A percentile compares a stretch with the other conserved stretches of the same genome.
phyloP scores from a whole-genome alignment of 2,329 filamentous ascomycete species.

The Aureobasidium mangrovei region DNA sequence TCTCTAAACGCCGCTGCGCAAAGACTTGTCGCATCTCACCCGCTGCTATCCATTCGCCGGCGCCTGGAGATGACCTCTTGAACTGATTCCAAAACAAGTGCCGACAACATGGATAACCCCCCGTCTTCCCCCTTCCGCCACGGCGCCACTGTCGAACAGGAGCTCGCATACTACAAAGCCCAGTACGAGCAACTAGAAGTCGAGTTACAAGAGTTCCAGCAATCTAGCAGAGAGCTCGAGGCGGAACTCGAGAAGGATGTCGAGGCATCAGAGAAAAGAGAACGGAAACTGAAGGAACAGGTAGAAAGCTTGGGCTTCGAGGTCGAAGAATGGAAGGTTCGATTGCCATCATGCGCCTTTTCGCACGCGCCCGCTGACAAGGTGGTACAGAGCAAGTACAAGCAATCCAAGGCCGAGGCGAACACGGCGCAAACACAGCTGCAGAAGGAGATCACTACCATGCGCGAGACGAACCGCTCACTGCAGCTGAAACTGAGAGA shows the following conservation, averaged over 20 bases:
- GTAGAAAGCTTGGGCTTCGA: constrained; percentile 77
- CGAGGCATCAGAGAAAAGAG: constrained; percentile 87
- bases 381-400: constrained; percentile 71
- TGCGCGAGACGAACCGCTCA: constrained; percentile 75
- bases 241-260: constrained; percentile 93
- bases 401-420: constrained; percentile 83
- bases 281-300: constrained; percentile 77
- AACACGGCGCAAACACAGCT: constrained; percentile 74
- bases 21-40: background rate
- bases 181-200: constrained; percentile 90
- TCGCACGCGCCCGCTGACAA: constrained; percentile 13
- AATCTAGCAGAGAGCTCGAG: constrained; percentile 89
- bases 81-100: background rate
- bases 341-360: constrained; percentile 21
- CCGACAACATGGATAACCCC: constrained; percentile 19
- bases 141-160: constrained; percentile 51
- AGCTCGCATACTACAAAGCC: constrained; percentile 86
- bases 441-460: constrained; percentile 89
- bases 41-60: background rate
- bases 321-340: constrained; percentile 96
- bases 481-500: constrained; percentile 80
- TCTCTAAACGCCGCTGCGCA: background rate
- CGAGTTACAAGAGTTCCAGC: constrained; percentile 87
- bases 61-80: constrained; percentile 3
- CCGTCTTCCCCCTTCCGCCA: constrained; percentile 30